phyloP scores from a whole-genome alignment of 2,329 filamentous ascomycete genomes.

The Calonectria leucothoes region DNA sequence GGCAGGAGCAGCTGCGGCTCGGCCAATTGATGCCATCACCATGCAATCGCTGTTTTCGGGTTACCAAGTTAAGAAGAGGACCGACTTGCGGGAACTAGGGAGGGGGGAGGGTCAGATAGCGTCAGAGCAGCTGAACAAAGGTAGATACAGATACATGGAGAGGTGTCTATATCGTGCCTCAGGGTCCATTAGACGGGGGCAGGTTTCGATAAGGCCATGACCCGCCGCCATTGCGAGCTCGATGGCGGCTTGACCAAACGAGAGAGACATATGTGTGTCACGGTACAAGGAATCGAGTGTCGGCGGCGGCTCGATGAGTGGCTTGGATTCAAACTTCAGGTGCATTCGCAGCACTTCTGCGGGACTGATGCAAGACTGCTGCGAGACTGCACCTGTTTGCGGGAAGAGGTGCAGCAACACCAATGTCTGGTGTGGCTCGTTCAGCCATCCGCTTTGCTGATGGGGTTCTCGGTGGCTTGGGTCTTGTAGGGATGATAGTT shows the following conservation, averaged over 20 bases:
- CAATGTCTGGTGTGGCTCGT: constrained; percentile 8
- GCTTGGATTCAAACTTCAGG: constrained; percentile 20
- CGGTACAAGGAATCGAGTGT: not conserved
- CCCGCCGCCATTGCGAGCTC: constrained; percentile 4
- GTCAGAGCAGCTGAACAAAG: constrained; percentile 11
- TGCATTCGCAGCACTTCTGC: constrained; percentile 9
- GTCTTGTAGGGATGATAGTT: constrained; percentile 9
- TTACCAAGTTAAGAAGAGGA: not conserved
- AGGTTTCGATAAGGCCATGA: constrained; percentile 11
- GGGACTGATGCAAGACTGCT: constrained; percentile 16
- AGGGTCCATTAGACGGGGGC: not conserved
- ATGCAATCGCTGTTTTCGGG: constrained; percentile 12
- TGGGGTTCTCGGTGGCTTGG: not conserved
- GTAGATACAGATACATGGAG: constrained; percentile 9
- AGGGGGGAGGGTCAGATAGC: not conserved
- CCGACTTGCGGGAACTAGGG: constrained; percentile 9
- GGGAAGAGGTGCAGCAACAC: constrained; percentile 18
- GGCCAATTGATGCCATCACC: constrained; percentile 4
- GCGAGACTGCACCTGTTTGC: constrained; percentile 14
- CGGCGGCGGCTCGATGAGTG: constrained; percentile 7
- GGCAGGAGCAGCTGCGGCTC: constrained; percentile 21
- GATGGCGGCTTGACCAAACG: not conserved
- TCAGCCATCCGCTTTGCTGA: not conserved
- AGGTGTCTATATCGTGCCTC: constrained; percentile 7
- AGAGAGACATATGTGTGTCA: not conserved